Conservation (phyloP, 805 yeast genomes). For the Kodamaea neixiangensis region DNA sequence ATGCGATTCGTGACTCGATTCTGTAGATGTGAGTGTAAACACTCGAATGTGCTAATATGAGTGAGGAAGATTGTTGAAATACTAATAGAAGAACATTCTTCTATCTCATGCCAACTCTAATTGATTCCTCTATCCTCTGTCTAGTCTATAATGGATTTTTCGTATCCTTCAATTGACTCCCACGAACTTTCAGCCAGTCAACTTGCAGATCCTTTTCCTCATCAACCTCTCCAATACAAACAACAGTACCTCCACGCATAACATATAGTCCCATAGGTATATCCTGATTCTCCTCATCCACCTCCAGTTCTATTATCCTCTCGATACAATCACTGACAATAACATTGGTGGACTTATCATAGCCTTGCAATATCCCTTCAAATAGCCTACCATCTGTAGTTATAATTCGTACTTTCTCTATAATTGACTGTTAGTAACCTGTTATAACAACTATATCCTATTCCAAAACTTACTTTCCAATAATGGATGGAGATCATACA, state of each 20-base stretch:
- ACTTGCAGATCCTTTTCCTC: constrained; percentile 39
- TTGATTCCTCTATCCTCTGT: too few species aligned
- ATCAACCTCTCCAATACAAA: constrained; percentile 56
- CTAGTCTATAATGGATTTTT: constrained; percentile 24
- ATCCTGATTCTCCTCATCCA: constrained; percentile 40
- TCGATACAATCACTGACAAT: constrained; percentile 54
- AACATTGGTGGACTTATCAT: constrained; percentile 64
- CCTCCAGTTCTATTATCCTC: constrained; percentile 46
- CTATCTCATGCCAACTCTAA: too few species aligned
- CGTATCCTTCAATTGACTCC: constrained; percentile 36
- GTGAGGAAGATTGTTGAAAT: too few species aligned
- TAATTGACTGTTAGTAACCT: constrained; percentile 20
- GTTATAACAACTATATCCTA: not conserved
- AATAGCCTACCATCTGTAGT: constrained; percentile 59
- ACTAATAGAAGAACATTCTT: too few species aligned
- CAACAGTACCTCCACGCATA: constrained; percentile 61
- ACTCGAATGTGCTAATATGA: too few species aligned
- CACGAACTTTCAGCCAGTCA: constrained; percentile 43
- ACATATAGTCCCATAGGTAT: constrained; percentile 50
- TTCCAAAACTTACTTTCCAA: constrained; percentile 15
- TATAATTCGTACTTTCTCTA: constrained; percentile 53
- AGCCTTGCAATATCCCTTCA: constrained; percentile 53
- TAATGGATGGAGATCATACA: constrained; percentile 17
- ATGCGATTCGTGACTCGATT: too few species aligned
- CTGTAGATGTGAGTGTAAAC: too few species aligned